A percentile compares a stretch with the other conserved stretches of the same genome.
These are phyloP conservation scores for Rhynchospora pubera DNA, from an alignment of 176 grass and related monocot species.

Conservation along the genomic window DNA sequence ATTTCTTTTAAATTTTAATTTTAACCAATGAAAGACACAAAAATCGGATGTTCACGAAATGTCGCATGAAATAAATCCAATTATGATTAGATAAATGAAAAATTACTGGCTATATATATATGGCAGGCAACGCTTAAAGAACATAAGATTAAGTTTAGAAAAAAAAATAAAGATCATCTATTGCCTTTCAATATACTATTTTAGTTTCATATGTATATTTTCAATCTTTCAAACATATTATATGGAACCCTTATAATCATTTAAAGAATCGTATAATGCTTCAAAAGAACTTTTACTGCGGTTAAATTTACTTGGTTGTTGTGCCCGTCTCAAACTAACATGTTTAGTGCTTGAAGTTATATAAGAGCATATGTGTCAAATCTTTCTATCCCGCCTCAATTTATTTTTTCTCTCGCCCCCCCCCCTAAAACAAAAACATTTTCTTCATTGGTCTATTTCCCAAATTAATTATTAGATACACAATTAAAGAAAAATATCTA, in stretches of 20 bases:
- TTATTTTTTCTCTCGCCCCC: not conserved
- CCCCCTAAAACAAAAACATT: not conserved
- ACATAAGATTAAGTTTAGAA: not conserved
- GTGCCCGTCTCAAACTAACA: not conserved
- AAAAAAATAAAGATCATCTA: not conserved
- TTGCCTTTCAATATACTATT: not conserved
- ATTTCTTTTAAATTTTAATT: too few relatives aligned
- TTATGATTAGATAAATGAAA: too few relatives aligned
- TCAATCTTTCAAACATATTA: not conserved
- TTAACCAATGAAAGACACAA: too few relatives aligned
- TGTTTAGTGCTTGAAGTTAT: not conserved
- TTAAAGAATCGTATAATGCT: not conserved
- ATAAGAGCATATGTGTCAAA: not conserved
- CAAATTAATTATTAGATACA: not conserved
- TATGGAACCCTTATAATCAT: not conserved
- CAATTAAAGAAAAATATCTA: not conserved
- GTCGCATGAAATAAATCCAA: too few relatives aligned
- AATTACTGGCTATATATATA: not conserved
- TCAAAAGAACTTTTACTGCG: not conserved
- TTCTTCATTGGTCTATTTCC: not conserved
- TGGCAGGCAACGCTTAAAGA: not conserved
- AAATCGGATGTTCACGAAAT: too few relatives aligned
- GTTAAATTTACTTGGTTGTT: not conserved
- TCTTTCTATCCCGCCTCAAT: not conserved
- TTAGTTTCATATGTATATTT: not conserved